Percentiles rank a stretch among this genome's conserved stretches.
phyloP scores from a whole-genome alignment of 179 eudicot genomes.

The Vitellaria paradoxa region DNA sequence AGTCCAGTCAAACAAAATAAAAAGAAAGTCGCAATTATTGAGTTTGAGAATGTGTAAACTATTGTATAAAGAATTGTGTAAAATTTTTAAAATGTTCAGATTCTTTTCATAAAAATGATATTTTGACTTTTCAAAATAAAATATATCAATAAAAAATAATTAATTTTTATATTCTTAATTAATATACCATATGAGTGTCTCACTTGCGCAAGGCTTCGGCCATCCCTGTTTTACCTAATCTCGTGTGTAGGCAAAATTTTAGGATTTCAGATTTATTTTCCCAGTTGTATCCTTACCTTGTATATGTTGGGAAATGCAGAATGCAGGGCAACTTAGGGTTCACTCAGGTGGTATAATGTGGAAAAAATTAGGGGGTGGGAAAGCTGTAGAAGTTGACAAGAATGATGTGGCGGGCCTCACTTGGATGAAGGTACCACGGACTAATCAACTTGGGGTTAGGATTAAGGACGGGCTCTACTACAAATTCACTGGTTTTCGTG shows the following conservation, averaged over 20 bases:
- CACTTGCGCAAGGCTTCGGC: too few species aligned
- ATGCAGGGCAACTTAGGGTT: slow-evolving; percentile 76
- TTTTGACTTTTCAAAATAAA: too few species aligned
- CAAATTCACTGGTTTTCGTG: slow-evolving; percentile 89
- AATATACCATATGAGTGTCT: too few species aligned
- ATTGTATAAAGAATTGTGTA: too few species aligned
- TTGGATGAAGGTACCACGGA: slow-evolving; percentile 96
- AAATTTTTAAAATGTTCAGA: too few species aligned
- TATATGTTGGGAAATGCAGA: slow-evolving; percentile 44
- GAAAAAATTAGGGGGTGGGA: slow-evolving; percentile 98
- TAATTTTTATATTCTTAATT: too few species aligned
- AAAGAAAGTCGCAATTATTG: too few species aligned
- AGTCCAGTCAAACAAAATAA: too few species aligned
- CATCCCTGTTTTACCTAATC: neutral
- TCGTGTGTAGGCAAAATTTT: neutral
- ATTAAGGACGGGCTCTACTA: slow-evolving; percentile 80
- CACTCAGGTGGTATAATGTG: slow-evolving; percentile 75
- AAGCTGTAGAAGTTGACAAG: slow-evolving; percentile 83
- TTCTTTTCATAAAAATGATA: too few species aligned
- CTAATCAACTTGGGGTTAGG: slow-evolving; percentile 82
- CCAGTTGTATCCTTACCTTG: neutral
- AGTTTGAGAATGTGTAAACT: too few species aligned
- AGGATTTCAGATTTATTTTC: neutral
- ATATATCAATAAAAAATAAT: too few species aligned
- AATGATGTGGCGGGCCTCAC: slow-evolving; percentile 56